phyloP scores from a whole-genome alignment of 2,329 filamentous ascomycete species.

The Pezicula carpinea region DNA sequence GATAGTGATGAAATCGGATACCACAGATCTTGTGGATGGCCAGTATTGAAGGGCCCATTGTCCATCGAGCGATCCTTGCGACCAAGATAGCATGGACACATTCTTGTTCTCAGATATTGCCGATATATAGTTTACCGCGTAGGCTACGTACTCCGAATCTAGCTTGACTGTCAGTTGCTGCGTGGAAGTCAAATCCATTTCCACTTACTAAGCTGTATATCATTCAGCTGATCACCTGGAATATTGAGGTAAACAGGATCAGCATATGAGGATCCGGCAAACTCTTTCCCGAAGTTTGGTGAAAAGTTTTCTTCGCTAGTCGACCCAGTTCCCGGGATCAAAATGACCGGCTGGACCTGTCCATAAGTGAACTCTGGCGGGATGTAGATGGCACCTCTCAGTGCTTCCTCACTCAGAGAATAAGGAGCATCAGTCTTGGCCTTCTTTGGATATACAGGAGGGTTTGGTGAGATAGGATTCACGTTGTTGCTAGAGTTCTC shows the following conservation, averaged over 20 bases:
- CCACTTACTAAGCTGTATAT: slow-evolving; percentile 34
- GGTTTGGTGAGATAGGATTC: not conserved
- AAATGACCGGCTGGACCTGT: slow-evolving; percentile 38
- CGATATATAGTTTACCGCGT: slow-evolving; percentile 52
- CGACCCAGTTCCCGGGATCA: slow-evolving; percentile 48
- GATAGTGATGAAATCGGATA: slow-evolving; percentile 44
- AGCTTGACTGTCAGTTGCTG: not conserved
- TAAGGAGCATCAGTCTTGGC: not conserved
- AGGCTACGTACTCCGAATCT: slow-evolving; percentile 50
- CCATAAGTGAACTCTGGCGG: slow-evolving; percentile 43
- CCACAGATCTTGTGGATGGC: slow-evolving; percentile 40
- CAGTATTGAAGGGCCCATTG: slow-evolving; percentile 42
- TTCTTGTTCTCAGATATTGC: slow-evolving; percentile 33
- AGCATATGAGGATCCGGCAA: slow-evolving; percentile 34
- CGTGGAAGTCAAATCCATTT: not conserved
- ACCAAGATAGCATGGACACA: slow-evolving; percentile 44
- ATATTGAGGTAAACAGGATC: slow-evolving; percentile 52
- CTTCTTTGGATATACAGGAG: not conserved
- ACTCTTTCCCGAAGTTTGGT: slow-evolving; percentile 41
- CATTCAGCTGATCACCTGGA: slow-evolving; percentile 40
- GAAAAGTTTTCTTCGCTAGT: slow-evolving; percentile 33
- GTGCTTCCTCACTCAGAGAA: not conserved
- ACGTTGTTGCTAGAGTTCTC: not conserved
- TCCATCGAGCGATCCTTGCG: slow-evolving; percentile 46
- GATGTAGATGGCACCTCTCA: slow-evolving; percentile 40